Evolutionary conservation across 345 rosid species (phyloP).

Genomic region (Murraya paniculata): DNA sequence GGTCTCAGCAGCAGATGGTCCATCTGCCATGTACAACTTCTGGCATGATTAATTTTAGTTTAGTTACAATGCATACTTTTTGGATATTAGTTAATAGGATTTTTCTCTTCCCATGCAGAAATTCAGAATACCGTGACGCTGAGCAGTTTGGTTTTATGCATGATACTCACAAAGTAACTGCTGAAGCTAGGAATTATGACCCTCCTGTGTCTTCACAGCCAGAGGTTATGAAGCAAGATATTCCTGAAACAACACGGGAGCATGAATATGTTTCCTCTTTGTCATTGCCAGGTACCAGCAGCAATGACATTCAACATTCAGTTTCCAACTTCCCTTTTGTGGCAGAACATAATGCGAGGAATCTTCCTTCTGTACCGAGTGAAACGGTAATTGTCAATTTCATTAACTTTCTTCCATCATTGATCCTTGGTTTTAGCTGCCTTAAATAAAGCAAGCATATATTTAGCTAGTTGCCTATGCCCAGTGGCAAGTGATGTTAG

Average conservation of each 20-base stretch:
- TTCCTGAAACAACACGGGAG: constrained; percentile 17
- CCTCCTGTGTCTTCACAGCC: constrained; percentile 12
- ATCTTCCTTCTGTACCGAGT: constrained; percentile 20
- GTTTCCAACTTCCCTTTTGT: constrained; percentile 18
- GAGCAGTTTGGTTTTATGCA: constrained; percentile 20
- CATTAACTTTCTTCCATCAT: neutral
- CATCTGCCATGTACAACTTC: constrained; percentile 22
- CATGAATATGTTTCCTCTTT: constrained; percentile 11
- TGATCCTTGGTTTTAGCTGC: neutral
- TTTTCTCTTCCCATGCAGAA: constrained; percentile 25
- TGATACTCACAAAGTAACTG: constrained; percentile 20
- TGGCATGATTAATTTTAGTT: constrained; percentile 22
- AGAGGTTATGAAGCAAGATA: constrained; percentile 19
- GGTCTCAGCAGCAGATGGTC: constrained; percentile 19
- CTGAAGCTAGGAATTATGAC: constrained; percentile 18
- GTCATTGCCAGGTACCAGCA: constrained; percentile 18
- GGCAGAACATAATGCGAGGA: constrained; percentile 20
- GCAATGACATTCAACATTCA: constrained; percentile 15
- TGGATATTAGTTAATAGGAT: constrained; percentile 1
- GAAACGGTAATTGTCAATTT: constrained; percentile 30
- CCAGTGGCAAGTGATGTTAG: neutral
- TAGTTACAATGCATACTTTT: constrained; percentile 4
- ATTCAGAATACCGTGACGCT: constrained; percentile 15
- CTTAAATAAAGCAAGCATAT: neutral
- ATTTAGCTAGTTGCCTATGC: neutral